Conservation (phyloP, 2,329 filamentous ascomycete species). For the Fusarium compactum region DNA sequence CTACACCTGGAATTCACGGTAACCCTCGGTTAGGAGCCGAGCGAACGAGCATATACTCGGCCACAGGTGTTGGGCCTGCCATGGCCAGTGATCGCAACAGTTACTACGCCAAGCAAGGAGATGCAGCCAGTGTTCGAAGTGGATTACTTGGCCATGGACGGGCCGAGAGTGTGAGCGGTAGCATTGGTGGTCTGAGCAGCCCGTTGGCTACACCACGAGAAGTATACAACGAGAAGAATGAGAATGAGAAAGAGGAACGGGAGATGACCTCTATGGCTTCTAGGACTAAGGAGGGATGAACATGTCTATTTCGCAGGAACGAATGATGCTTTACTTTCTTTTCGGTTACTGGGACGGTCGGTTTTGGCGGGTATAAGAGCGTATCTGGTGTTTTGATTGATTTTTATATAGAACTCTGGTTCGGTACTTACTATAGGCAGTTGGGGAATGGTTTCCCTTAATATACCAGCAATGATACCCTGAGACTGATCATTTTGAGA, state of each 20-base stretch:
- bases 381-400: conserved; percentile 33
- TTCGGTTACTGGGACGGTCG: conserved; percentile 21
- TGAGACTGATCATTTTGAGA: conserved; percentile 15
- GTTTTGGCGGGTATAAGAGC: conserved; percentile 31
- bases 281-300: conserved; percentile 38
- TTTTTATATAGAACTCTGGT: conserved; percentile 39
- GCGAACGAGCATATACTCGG: conserved; percentile 85
- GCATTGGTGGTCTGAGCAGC: conserved; percentile 72
- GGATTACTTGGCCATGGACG: conserved; percentile 80
- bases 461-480: conserved; percentile 50
- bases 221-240: conserved; percentile 53
- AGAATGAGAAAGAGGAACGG: conserved; percentile 47
- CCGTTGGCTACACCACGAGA: conserved; percentile 71
- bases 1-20: conserved; percentile 66
- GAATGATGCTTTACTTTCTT: conserved; percentile 37
- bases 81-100: conserved; percentile 83
- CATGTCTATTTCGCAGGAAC: conserved; percentile 28
- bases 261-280: conserved; percentile 28
- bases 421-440: conserved; percentile 37
- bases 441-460: conserved; percentile 36
- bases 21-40: conserved; percentile 63
- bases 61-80: conserved; percentile 74
- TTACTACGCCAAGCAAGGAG: conserved; percentile 77
- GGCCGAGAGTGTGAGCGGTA: conserved; percentile 85
- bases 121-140: conserved; percentile 83